Evolutionary conservation across 1,284 basidiomycete species (phyloP), one percentile per base, ranked within the genome.

Genomic region (Cryptococcus sp.): DNA sequence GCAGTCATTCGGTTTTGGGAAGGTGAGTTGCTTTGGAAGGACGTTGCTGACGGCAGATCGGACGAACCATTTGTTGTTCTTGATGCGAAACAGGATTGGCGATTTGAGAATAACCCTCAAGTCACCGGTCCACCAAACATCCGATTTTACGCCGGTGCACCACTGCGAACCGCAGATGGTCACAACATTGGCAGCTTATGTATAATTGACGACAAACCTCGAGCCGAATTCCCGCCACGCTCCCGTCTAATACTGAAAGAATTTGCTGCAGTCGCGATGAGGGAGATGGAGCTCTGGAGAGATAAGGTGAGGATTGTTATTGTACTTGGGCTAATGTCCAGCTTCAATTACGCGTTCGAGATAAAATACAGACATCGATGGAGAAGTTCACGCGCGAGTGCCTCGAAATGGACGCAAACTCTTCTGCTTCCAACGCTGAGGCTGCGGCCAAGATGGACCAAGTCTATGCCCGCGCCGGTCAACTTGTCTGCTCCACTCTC

Each of bases 311-410:
- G 70, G 4, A 19, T 19, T 50, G 1, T 25, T 49, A 46, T 44
- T 45, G 5, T 51, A 45, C 52, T 59, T 41, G 45, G 43, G 49
- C 51, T 47, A 40, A 49, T 40, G 25, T 22, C 19, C 60, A 89
- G 87, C 93, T 93, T 57, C 93, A 95, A 79, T 80, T 97, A 40
- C 85, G 91, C 29, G 89, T 93, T 64, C 85, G 93, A 40, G 93
- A 95, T 70, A 85, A 88, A 49, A 96, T 97, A 55, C 93, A 97
- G 73, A 89, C 81, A 51, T 94, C 93, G 83, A 96, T 96, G 90
- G 93, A 96, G 75, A 85, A 90, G 65, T 97, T 97, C 72, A 94
- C 91, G 50, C 86, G 93, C 49, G 92, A 97, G 77, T 95, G 93
- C 69, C 83, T 97, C 43, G 93, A 96, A 74, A 89, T 94, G 66